Evolutionary conservation across 768 basidiomycete species (phyloP).

Genomic region (Antrodiella citrinella): DNA sequence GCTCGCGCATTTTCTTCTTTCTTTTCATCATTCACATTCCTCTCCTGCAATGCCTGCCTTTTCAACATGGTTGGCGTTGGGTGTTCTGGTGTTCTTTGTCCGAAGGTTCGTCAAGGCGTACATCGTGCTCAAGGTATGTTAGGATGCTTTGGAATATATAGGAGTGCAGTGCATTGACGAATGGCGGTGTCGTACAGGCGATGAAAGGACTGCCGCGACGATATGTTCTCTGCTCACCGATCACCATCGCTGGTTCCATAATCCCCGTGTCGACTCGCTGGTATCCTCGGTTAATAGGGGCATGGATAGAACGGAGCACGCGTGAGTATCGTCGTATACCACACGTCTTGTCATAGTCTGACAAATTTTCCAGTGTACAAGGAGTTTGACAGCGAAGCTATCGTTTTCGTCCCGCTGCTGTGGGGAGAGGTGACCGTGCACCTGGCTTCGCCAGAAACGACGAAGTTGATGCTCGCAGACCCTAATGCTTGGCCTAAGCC

Average conservation of each 20-base stretch:
- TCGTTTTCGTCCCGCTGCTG: background rate
- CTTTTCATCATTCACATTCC: no score
- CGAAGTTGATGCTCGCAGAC: background rate
- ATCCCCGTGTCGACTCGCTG: background rate
- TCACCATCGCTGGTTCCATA: background rate
- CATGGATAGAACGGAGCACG: background rate
- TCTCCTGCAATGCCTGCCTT: background rate
- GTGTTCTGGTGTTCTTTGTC: background rate
- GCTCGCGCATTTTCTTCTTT: no score
- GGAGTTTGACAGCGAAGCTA: background rate
- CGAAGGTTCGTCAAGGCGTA: background rate
- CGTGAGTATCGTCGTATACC: background rate
- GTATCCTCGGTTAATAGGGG: background rate
- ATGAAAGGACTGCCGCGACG: background rate
- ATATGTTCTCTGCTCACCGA: background rate
- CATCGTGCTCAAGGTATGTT: background rate
- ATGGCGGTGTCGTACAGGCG: background rate
- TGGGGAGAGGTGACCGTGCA: background rate
- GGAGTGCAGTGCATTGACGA: background rate
- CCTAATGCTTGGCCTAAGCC: background rate
- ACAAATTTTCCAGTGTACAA: background rate
- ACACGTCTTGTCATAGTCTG: background rate
- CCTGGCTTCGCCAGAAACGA: background rate
- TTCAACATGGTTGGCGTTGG: background rate
- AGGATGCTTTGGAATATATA: background rate